Evolutionary conservation across 768 basidiomycete genomes (phyloP), one percentile per base, ranked within the genome.

Genomic region (Agaricus sinodeliciosus): DNA sequence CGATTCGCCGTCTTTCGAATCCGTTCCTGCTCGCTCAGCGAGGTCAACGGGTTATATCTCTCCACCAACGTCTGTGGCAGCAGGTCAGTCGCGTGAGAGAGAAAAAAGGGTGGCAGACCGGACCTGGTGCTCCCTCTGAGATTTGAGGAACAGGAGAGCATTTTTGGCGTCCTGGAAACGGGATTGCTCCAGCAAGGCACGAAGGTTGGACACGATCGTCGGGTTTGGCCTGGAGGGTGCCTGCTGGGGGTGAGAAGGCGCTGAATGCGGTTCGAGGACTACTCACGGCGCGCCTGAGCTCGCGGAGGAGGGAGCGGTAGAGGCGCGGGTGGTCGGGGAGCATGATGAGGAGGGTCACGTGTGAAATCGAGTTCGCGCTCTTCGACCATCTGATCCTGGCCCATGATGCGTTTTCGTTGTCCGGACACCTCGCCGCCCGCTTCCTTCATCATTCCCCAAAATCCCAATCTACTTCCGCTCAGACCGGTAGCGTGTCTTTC

Each of bases 11-110:
- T 94, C 1, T 90, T 90, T 60, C 84, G 75, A 55, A 95, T 78
- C 58, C 87, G 73, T 64, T 95, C 91, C 58, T 91, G 82, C 4
- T 77, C 70, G 0, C 90, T 86, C 57, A 94, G 74, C 61, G 93
- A 88, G 39, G 84, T 67, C 15, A 87, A 70, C 0, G 94, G 93
- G 65, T 94, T 95, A 71, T 97, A 97, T 49, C 90, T 75, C 49
- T 90, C 87, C 56, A 96, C 67, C 44, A 96, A 71, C 18, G 72
- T 72, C 94, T 96, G 61, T 43, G 28, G 9, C 35, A 7, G 19
- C 37, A 11, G n/a, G 34, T 46, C 15, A 52, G 40, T 31, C 15
- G 26, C 3, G 36, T 42, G 5, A 39, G 34, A 22, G 27, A 43
- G 43, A 12, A 28, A 41, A 13, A 39, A 11, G 27, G 43, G 15